These are phyloP conservation scores for Pleurotus citrinopileatus DNA, from an alignment of 768 basidiomycete genomes.

Conservation along the genomic window DNA sequence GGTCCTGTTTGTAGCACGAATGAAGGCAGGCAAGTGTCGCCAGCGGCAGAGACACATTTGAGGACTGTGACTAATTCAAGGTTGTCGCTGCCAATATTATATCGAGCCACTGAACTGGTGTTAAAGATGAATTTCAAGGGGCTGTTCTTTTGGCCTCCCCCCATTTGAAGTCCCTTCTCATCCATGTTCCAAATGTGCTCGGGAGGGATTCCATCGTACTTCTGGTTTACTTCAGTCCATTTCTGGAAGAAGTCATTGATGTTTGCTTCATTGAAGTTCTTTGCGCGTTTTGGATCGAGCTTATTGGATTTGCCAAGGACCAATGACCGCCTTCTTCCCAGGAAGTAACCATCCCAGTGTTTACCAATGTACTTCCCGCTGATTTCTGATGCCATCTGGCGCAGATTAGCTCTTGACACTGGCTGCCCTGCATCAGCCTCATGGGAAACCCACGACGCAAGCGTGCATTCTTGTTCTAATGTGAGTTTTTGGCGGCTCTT, in stretches of 20 bases:
- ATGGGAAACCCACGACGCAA: constrained; percentile 8
- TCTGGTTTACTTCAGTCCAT: constrained; percentile 14
- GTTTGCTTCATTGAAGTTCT: constrained; percentile 17
- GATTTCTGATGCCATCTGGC: neutral
- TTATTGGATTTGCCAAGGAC: constrained; percentile 10
- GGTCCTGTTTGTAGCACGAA: constrained; percentile 26
- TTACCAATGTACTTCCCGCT: neutral
- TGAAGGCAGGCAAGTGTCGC: constrained; percentile 20
- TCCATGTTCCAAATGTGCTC: constrained; percentile 28
- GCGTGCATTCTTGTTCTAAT: neutral
- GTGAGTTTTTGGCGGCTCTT: neutral
- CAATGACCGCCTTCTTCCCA: constrained; percentile 17
- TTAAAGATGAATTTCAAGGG: constrained; percentile 16
- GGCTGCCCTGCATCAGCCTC: neutral
- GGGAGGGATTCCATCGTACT: constrained; percentile 20
- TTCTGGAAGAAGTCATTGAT: constrained; percentile 19
- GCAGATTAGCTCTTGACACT: neutral
- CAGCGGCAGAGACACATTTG: constrained; percentile 33
- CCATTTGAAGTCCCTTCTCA: constrained; percentile 26
- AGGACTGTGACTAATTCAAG: constrained; percentile 39
- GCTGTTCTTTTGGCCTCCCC: constrained; percentile 19
- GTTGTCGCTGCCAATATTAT: constrained; percentile 26
- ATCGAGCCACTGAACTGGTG: constrained; percentile 8
- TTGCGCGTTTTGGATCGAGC: constrained; percentile 28
- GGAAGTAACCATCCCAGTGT: neutral